Conservation (phyloP, 2,329 filamentous ascomycete species). For the Pseudogymnoascus sp. region DNA sequence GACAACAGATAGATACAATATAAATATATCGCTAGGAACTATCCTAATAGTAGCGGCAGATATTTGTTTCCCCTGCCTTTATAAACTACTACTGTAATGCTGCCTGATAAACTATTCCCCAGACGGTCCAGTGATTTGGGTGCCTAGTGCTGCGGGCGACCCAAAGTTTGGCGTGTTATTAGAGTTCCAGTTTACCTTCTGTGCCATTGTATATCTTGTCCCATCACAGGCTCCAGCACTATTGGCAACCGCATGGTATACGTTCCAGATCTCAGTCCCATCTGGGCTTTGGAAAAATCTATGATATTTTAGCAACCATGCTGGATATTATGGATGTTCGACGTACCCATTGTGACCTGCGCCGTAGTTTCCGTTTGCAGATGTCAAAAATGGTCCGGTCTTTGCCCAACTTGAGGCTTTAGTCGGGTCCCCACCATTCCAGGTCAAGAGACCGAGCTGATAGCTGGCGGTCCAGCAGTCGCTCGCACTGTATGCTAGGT, state of each 20-base stretch:
- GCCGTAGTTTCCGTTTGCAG: slow-evolving; percentile 47
- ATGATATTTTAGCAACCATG: background rate
- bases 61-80: background rate
- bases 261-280: slow-evolving; percentile 44
- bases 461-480: slow-evolving; percentile 49
- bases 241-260: slow-evolving; percentile 46
- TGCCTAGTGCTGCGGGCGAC: slow-evolving; percentile 23
- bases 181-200: slow-evolving; percentile 40
- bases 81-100: background rate
- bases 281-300: slow-evolving; percentile 51
- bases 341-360: slow-evolving; percentile 34
- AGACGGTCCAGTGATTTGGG: slow-evolving; percentile 27
- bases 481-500: slow-evolving; percentile 44
- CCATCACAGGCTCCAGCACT: slow-evolving; percentile 42
- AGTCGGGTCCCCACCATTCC: slow-evolving; percentile 41
- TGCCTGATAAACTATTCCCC: slow-evolving; percentile 23
- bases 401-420: slow-evolving; percentile 40
- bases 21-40: slow-evolving; percentile 5
- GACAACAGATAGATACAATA: slow-evolving; percentile 8
- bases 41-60: background rate
- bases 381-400: slow-evolving; percentile 41
- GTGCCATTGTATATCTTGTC: slow-evolving; percentile 44
- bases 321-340: background rate
- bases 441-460: slow-evolving; percentile 44
- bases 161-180: slow-evolving; percentile 47